phyloP scores from a whole-genome alignment of 495 filamentous ascomycete species.

The Penicillium cinerascens region DNA sequence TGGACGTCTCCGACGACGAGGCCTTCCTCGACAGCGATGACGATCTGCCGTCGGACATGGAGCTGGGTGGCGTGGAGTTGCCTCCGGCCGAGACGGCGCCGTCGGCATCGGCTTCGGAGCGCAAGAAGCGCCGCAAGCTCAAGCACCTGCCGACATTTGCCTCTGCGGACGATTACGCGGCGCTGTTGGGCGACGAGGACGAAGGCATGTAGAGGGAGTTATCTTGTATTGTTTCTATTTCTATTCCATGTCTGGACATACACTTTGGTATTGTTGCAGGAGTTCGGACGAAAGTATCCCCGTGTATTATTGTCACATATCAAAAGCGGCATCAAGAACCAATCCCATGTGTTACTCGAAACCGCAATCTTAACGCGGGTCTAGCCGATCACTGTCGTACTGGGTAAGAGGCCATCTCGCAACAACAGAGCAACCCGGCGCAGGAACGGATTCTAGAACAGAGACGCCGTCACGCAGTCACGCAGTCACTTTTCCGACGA shows the following conservation, averaged over 20 bases:
- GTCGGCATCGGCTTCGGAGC: conserved; percentile 47
- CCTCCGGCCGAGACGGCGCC: conserved; percentile 35
- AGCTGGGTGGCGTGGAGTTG: conserved; percentile 36
- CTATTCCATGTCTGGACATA: conserved; percentile 8
- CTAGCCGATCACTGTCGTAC: not conserved
- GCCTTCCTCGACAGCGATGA: conserved; percentile 53
- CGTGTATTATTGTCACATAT: not conserved
- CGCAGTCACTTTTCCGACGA: not conserved
- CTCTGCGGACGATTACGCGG: conserved; percentile 88
- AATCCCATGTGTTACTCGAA: not conserved
- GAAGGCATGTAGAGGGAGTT: conserved; percentile 47
- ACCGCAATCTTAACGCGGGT: not conserved
- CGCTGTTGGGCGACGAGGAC: conserved; percentile 72
- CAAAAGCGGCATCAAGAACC: not conserved
- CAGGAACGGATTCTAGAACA: conserved; percentile 2
- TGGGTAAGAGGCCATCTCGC: conserved; percentile 3
- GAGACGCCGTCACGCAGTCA: not conserved
- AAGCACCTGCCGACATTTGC: conserved; percentile 90
- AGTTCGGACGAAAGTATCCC: not conserved
- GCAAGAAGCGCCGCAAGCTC: conserved; percentile 75
- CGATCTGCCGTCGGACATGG: conserved; percentile 52
- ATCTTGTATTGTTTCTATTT: conserved; percentile 3
- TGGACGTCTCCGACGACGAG: conserved; percentile 51
- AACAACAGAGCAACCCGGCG: not conserved
- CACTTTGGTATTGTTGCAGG: conserved; percentile 5